Base-by-base conservation (phyloP, 306 rosid species). In the Ziziphus jujuba region DNA sequence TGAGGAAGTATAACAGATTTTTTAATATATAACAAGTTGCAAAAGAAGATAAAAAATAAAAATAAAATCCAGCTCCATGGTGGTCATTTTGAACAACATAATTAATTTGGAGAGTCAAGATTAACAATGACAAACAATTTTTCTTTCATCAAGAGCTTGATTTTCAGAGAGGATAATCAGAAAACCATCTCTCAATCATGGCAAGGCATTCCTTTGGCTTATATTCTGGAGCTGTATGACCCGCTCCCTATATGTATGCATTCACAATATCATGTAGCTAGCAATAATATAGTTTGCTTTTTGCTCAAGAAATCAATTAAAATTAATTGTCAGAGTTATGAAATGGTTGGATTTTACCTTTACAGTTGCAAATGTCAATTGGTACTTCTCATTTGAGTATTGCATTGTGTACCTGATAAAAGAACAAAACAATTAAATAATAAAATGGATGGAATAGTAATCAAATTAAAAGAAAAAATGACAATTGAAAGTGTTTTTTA, bases 351-450 rank as follows among this genome's bases (percentile, higher is more conserved):
- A 8, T 40, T 4, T 53, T 71, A 55, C 87, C 84, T 78, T 82
- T 0, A 82, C 54, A 12, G 87, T 78, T 16, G 81, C 83, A 82
- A 51, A 78, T 49, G 79, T 78, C 67, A 78, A 9, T 17, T 43
- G 23, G 34, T 62, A 67, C 48, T 16, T 52, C 0, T 59, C 33
- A 24, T 13, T 0, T 12, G 5, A 16, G 62, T 75, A 59, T 12
- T 34, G 61, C 54, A 56, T 70, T 23, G 62, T 44, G 52, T 72
- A 75, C 16, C 84, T 80, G 17, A 12, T 49, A 56, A 22, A 12
- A 13, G 17, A 21, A 61, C 10, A 61, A 9, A 61, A 9, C 20
- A 21, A 16, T 9, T 14, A 7, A 7, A 33, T 9, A 59, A 5
- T 3, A 7, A 38, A 38, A 33, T 3, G 6, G 5, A 33, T 17